Evolutionary conservation across 1,139 yeast species (phyloP).

Genomic region (Pichia norvegensis): DNA sequence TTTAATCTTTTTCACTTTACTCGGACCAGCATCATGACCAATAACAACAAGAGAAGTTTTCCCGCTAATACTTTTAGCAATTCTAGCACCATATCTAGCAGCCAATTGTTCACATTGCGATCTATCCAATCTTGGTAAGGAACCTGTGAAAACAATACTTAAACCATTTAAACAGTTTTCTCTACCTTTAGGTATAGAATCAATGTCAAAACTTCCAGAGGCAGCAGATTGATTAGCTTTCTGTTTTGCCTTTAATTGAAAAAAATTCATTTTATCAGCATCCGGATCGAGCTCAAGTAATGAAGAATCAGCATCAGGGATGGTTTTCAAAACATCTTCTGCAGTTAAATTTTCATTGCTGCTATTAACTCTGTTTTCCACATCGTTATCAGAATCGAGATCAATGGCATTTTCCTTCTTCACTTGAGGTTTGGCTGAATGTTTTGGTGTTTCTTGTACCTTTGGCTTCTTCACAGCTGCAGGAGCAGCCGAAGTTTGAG

Average conservation of each 20-base stretch:
- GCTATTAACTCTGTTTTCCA: too few species aligned
- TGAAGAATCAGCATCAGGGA: slow-evolving; percentile 55
- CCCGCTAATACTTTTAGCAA: slow-evolving; percentile 77
- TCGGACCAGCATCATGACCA: slow-evolving; percentile 96
- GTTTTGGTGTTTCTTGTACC: neutral
- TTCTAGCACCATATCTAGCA: slow-evolving; percentile 87
- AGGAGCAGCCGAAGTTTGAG: neutral
- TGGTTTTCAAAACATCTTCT: slow-evolving; percentile 45
- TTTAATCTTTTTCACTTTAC: slow-evolving; percentile 78
- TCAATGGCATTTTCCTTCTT: neutral
- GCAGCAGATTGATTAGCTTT: slow-evolving; percentile 19
- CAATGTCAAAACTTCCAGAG: slow-evolving; percentile 23
- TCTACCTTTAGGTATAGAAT: slow-evolving; percentile 58
- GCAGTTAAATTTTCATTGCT: slow-evolving; percentile 30
- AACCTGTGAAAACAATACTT: slow-evolving; percentile 91
- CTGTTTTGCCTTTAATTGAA: slow-evolving; percentile 37
- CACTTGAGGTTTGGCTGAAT: neutral
- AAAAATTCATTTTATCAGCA: slow-evolving; percentile 47
- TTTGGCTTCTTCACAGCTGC: neutral
- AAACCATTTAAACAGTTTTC: slow-evolving; percentile 80
- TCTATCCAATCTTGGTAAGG: slow-evolving; percentile 71
- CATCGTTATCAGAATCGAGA: too few species aligned
- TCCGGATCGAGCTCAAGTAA: slow-evolving; percentile 42
- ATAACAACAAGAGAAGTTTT: slow-evolving; percentile 84
- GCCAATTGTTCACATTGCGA: slow-evolving; percentile 70